Conservation (phyloP, 352 stramenopile species). For the Globisporangium cystogenes region DNA sequence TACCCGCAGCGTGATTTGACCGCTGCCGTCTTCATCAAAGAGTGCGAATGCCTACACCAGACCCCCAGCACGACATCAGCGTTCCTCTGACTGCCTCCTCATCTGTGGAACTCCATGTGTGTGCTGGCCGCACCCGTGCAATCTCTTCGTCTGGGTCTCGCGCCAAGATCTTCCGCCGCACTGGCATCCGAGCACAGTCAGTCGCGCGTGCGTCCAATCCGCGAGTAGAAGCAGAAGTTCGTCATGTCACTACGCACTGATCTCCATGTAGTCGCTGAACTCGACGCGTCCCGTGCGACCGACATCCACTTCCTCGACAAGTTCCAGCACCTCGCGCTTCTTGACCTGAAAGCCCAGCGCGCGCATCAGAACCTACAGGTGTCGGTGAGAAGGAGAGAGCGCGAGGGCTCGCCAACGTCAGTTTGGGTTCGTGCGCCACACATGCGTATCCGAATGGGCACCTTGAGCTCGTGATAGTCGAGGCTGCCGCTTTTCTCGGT, state of each 20-base stretch:
- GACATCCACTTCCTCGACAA: constrained; percentile 89
- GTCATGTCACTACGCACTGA: constrained; percentile 69
- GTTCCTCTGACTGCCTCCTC: background rate
- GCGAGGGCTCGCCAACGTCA: background rate
- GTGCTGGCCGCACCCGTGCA: constrained; percentile 51
- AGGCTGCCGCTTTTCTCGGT: constrained; percentile 86
- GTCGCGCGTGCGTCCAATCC: background rate
- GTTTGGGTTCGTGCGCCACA: background rate
- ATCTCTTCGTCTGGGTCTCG: constrained; percentile 92
- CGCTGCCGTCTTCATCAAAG: constrained; percentile 91
- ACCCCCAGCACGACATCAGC: background rate
- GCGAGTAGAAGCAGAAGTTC: no score
- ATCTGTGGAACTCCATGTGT: background rate
- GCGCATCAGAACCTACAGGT: constrained; percentile 74
- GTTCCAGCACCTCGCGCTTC: constrained; percentile 83
- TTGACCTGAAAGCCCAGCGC: constrained; percentile 91
- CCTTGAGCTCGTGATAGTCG: constrained; percentile 94
- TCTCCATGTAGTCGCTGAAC: constrained; percentile 90
- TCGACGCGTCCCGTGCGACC: constrained; percentile 79
- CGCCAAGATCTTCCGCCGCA: constrained; percentile 76
- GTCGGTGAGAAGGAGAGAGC: background rate
- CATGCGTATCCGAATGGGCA: no score
- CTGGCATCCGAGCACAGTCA: constrained; percentile 19
- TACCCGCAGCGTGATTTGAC: constrained; percentile 83
- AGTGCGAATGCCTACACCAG: constrained; percentile 80